phyloP scores from a whole-genome alignment of 176 grass and related monocot species.

The Echinochloa phyllopogon region DNA sequence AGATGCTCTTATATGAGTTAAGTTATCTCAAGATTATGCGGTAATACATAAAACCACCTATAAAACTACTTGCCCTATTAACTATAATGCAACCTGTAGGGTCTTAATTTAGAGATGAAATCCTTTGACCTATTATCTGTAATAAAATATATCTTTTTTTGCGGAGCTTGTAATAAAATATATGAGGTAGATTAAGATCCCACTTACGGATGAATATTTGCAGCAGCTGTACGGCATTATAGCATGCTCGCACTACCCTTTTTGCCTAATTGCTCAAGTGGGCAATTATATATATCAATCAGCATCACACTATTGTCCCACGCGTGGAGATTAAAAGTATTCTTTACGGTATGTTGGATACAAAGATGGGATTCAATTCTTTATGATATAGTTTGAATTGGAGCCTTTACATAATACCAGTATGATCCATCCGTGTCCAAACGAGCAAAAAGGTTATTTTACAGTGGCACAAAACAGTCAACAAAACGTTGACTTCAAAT shows the following conservation, averaged over 20 bases:
- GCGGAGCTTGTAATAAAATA: neutral
- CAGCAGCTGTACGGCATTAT: constrained; percentile 3
- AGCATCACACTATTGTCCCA: neutral
- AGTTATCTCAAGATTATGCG: no score
- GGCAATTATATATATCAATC: neutral
- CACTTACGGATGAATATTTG: constrained; percentile 5
- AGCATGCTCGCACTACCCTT: neutral
- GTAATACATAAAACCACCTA: no score
- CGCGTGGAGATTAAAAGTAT: neutral
- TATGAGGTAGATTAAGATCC: neutral
- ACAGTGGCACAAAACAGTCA: neutral
- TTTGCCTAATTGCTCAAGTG: constrained; percentile 1
- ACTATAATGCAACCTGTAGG: neutral
- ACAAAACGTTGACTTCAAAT: constrained; percentile 2
- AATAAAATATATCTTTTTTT: neutral
- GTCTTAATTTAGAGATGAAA: neutral
- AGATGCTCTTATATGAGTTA: no score
- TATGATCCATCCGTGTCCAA: no score
- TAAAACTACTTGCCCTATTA: neutral
- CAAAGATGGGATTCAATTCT: neutral
- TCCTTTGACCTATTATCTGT: neutral
- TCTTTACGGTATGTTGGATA: neutral
- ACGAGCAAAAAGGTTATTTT: neutral
- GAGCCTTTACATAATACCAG: no score
- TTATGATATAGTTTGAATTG: neutral